These are phyloP conservation scores for Excoecaria cochinchinensis DNA, from an alignment of 345 rosid species.

Conservation along the genomic window DNA sequence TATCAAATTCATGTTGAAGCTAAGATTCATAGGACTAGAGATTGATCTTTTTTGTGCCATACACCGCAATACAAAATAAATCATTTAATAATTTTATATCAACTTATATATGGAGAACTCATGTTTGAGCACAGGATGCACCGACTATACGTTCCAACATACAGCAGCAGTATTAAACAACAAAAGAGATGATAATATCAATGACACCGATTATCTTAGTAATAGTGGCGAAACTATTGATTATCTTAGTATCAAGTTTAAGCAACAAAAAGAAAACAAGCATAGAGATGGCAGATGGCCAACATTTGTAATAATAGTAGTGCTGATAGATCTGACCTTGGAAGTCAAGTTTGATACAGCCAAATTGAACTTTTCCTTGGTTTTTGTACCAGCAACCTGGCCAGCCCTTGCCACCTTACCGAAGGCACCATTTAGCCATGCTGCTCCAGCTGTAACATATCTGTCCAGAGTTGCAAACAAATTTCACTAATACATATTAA, in stretches of 20 bases:
- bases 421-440: constrained; percentile 93
- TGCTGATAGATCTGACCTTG: constrained; percentile 49
- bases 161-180: constrained; percentile 5
- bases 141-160: background rate
- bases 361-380: constrained; percentile 74
- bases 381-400: constrained; percentile 82
- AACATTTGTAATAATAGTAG: constrained; percentile 2
- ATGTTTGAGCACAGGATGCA: background rate
- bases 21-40: background rate
- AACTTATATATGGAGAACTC: background rate
- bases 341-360: constrained; percentile 83
- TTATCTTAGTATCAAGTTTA: background rate
- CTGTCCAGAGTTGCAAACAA: constrained; percentile 34
- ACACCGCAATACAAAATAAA: too few species aligned
- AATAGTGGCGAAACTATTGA: background rate
- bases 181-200: background rate
- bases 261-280: background rate
- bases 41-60: too few species aligned
- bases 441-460: constrained; percentile 76
- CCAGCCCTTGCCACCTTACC: constrained; percentile 87
- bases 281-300: background rate
- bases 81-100: background rate
- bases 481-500: background rate
- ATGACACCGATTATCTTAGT: background rate
- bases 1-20: background rate